A percentile compares a stretch with the other conserved stretches of the same genome.
phyloP scores from a whole-genome alignment of 768 basidiomycete genomes.

The Lentinula sp. region DNA sequence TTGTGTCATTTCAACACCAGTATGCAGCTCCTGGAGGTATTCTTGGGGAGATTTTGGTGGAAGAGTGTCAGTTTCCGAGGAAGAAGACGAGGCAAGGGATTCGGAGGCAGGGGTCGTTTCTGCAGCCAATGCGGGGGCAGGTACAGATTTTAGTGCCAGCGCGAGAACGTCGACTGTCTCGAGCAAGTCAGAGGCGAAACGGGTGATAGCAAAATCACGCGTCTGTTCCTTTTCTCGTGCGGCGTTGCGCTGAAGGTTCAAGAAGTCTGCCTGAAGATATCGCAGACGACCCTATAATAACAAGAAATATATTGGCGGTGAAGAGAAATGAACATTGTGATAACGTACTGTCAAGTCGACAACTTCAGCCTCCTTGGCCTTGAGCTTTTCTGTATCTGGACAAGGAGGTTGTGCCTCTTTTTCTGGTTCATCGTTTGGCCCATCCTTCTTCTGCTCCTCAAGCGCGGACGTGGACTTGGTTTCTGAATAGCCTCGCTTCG shows the following conservation, averaged over 20 bases:
- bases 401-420: slow-evolving; percentile 19
- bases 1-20: slow-evolving; percentile 90
- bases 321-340: background rate
- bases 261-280: slow-evolving; percentile 91
- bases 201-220: slow-evolving; percentile 87
- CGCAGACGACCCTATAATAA: slow-evolving; percentile 70
- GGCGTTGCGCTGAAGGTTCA: slow-evolving; percentile 90
- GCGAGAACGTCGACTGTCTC: slow-evolving; percentile 88
- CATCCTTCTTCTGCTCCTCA: slow-evolving; percentile 12
- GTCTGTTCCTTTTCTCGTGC: slow-evolving; percentile 90
- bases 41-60: slow-evolving; percentile 49
- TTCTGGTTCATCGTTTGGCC: slow-evolving; percentile 20
- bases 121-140: slow-evolving; percentile 33
- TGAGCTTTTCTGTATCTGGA: slow-evolving; percentile 50
- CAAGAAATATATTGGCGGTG: slow-evolving; percentile 6
- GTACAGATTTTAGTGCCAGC: slow-evolving; percentile 79
- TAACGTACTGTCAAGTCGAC: slow-evolving; percentile 73
- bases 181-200: slow-evolving; percentile 85
- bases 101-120: slow-evolving; percentile 16
- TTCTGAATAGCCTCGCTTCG: slow-evolving; percentile 55
- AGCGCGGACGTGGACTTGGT: slow-evolving; percentile 11
- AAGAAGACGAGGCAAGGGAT: slow-evolving; percentile 17
- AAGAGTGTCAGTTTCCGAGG: slow-evolving; percentile 24
- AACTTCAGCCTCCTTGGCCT: slow-evolving; percentile 78
- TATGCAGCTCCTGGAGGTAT: slow-evolving; percentile 66